Evolutionary conservation across 2,329 filamentous ascomycete species (phyloP).

Genomic region (Verticillium tricorpus): DNA sequence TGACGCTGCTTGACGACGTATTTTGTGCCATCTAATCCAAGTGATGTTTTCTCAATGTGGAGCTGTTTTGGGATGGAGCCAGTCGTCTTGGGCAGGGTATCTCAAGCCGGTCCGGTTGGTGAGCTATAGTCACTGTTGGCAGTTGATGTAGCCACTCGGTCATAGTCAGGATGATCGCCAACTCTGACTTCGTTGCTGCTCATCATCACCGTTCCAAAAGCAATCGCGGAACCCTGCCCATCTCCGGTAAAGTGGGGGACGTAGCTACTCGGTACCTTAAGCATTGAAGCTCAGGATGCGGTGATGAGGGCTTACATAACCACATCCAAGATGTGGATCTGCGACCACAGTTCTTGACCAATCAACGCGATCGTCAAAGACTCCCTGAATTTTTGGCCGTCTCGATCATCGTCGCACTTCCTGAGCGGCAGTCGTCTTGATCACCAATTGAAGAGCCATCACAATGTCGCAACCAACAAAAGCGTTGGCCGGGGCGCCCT

Average conservation of each 20-base stretch:
- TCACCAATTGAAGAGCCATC: constrained; percentile 5
- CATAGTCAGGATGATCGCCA: too few relatives aligned
- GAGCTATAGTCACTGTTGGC: too few relatives aligned
- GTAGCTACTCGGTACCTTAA: too few relatives aligned
- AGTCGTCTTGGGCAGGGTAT: too few relatives aligned
- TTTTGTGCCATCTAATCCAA: neutral
- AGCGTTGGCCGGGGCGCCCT: constrained; percentile 32
- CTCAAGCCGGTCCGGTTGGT: too few relatives aligned
- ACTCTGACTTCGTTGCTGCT: too few relatives aligned
- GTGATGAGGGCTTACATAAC: neutral
- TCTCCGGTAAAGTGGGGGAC: neutral
- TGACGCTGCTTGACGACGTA: neutral
- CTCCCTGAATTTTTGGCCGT: constrained; percentile 6
- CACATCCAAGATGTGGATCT: neutral
- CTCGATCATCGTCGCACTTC: constrained; percentile 2
- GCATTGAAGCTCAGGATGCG: neutral
- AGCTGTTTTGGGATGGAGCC: too few relatives aligned
- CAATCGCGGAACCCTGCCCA: too few relatives aligned
- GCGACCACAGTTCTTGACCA: constrained; percentile 1
- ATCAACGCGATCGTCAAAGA: constrained; percentile 3
- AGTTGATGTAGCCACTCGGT: too few relatives aligned
- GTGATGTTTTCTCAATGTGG: neutral
- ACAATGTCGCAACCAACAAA: constrained; percentile 35
- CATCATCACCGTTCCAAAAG: too few relatives aligned
- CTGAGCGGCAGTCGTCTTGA: neutral